A percentile compares a stretch with the other conserved stretches of the same genome.
Conservation (phyloP, 2,329 filamentous ascomycete genomes). For the Hypoxylon sp. region DNA sequence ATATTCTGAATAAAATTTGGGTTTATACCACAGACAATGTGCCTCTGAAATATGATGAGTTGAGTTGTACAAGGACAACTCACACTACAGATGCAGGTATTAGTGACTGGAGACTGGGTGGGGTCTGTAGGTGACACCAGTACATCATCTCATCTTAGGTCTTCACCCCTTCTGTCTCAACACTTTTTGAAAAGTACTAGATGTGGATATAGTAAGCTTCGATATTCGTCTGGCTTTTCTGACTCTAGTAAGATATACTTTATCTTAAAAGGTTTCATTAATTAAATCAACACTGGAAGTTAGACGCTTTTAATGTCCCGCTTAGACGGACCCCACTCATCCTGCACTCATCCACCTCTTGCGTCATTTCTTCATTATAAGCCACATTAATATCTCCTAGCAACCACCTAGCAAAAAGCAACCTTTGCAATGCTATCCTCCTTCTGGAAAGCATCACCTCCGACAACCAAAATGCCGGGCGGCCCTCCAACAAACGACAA, state of each 20-base stretch:
- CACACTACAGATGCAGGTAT: not conserved
- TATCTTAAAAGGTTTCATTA: not conserved
- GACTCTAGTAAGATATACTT: not conserved
- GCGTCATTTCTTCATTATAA: constrained; percentile 29
- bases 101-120: constrained; percentile 8
- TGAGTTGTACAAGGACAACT: constrained; percentile 19
- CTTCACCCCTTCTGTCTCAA: not conserved
- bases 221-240: not conserved
- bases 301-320: not conserved
- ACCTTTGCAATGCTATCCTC: constrained; percentile 47
- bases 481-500: constrained; percentile 37
- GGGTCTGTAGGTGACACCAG: constrained; percentile 3
- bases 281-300: not conserved
- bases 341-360: constrained; percentile 11
- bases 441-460: constrained; percentile 43
- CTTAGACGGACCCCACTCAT: constrained; percentile 13
- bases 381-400: not conserved
- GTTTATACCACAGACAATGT: not conserved
- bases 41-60: not conserved
- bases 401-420: not conserved
- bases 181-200: not conserved
- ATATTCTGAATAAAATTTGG: not conserved
- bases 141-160: constrained; percentile 11
- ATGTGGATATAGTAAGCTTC: not conserved
- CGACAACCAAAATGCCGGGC: constrained; percentile 31